Base-by-base conservation (phyloP, 768 basidiomycete genomes). In the Postia placenta region DNA sequence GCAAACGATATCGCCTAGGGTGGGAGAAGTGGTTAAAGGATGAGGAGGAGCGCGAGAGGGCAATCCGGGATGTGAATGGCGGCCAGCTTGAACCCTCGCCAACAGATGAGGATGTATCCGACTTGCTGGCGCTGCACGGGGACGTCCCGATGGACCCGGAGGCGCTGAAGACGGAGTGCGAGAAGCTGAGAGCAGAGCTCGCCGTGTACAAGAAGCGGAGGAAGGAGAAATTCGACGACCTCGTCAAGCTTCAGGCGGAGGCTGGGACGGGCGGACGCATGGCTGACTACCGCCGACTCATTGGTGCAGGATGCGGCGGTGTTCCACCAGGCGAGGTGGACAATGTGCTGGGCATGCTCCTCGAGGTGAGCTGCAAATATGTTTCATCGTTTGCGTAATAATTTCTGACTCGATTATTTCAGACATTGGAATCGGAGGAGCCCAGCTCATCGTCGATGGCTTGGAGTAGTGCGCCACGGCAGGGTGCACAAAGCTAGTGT, bases 11-110 rank as follows among this genome's bases (percentile, higher is more conserved):
- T 69, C 77, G 88, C 43, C 61, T 86, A 22, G 95, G 93, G 2
- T 97, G 87, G 85, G 91, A 95, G 64, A 89, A 87, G 58, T 98
- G 95, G 93, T 69, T 88, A 19, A 83, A 83, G 56, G 86, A 87
- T 49, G 90, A 97, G 68, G 86, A 90, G 61, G 70, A 70, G 27
- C 76, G 93, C 23, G 92, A 95, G 68, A 78, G 72, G 52, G 64
- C 66, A 1, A 81, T 90, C 54, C 77, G 84, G 42, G 80, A 80
- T 35, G 79, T 72, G 1, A 76, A 79, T 0, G 75, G 75, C 44
- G 87, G 86, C 4, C 70, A 78, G 43, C 66, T 83, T 47, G 65
- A 67, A 6, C 54, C 48, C 11, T 66, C 75, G 41, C 75, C 73
- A 15, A 75, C 73, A n/a, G 67, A 69, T 30, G 57, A 56, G 47